Evolutionary conservation across 2,329 filamentous ascomycete genomes (phyloP).

Genomic region (Dactylonectria estremocensis): DNA sequence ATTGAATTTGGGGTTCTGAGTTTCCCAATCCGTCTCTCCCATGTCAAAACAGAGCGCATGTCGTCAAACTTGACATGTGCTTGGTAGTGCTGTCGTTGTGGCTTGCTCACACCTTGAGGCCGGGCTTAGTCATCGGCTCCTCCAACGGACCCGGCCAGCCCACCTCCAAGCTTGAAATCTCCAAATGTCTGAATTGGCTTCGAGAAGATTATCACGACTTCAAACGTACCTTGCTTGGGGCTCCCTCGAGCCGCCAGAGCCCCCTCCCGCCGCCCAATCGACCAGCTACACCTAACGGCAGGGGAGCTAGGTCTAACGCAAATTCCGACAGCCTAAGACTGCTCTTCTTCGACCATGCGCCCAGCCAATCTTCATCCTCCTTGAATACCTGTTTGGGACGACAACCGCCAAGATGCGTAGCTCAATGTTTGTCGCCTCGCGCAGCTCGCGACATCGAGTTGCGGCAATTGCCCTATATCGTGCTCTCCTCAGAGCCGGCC

Average conservation of each 20-base stretch:
- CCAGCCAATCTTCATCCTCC: conserved; percentile 14
- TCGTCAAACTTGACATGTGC: background rate
- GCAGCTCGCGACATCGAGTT: conserved; percentile 66
- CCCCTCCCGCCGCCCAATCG: conserved; percentile 2
- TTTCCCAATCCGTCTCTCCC: background rate
- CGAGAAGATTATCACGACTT: conserved; percentile 11
- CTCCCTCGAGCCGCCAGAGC: background rate
- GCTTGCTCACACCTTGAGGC: background rate
- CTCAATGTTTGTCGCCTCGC: conserved; percentile 61
- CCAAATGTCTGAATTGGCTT: conserved; percentile 11
- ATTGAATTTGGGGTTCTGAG: background rate
- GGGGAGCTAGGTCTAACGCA: background rate
- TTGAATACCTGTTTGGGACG: background rate
- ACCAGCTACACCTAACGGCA: too few species aligned
- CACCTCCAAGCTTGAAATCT: conserved; percentile 5
- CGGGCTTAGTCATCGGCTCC: conserved; percentile 18
- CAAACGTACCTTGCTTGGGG: background rate
- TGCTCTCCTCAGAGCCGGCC: conserved; percentile 74
- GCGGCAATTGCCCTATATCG: conserved; percentile 80
- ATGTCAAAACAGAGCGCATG: conserved; percentile 1
- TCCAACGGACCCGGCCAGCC: conserved; percentile 6
- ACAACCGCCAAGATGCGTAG: conserved; percentile 46
- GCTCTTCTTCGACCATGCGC: conserved; percentile 28
- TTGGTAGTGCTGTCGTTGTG: background rate
- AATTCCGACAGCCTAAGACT: conserved; percentile 3